These are phyloP conservation scores for Bertia moriformis DNA, from an alignment of 2,329 filamentous ascomycete species.

Conservation along the genomic window DNA sequence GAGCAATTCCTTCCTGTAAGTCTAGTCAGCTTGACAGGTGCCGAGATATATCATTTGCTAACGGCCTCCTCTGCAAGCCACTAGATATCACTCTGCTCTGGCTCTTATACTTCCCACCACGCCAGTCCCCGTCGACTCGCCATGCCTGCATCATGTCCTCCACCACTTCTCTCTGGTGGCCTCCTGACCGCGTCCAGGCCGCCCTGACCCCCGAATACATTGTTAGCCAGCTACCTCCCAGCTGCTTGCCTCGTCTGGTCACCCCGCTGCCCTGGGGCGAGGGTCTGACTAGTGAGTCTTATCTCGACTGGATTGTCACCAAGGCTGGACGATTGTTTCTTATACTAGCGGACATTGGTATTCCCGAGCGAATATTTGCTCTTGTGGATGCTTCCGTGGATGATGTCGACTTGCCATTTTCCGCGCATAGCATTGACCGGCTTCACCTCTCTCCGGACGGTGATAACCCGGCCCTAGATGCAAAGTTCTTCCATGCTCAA, in stretches of 20 bases:
- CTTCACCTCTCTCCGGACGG: slow-evolving; percentile 35
- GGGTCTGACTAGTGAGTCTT: slow-evolving; percentile 12
- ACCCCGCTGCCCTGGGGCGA: neutral
- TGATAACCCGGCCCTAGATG: slow-evolving; percentile 24
- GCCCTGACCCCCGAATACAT: neutral
- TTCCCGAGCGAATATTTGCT: slow-evolving; percentile 48
- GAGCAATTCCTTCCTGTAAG: no score
- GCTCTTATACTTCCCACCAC: no score
- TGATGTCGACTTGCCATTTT: slow-evolving; percentile 43
- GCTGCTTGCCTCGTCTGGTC: neutral
- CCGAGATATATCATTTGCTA: no score
- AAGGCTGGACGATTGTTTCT: slow-evolving; percentile 42
- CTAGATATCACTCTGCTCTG: no score
- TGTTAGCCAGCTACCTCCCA: neutral
- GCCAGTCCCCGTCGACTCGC: no score
- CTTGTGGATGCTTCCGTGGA: slow-evolving; percentile 46
- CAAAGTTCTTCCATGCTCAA: slow-evolving; percentile 42
- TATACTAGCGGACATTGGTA: slow-evolving; percentile 39
- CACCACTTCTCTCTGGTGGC: neutral
- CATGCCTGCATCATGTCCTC: neutral
- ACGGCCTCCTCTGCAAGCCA: no score
- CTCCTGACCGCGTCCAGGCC: neutral
- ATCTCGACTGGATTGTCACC: slow-evolving; percentile 48
- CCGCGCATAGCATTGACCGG: slow-evolving; percentile 34
- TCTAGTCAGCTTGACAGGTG: no score